Conservation (phyloP, 129 eudicot species). For the Lactuca saligna region DNA sequence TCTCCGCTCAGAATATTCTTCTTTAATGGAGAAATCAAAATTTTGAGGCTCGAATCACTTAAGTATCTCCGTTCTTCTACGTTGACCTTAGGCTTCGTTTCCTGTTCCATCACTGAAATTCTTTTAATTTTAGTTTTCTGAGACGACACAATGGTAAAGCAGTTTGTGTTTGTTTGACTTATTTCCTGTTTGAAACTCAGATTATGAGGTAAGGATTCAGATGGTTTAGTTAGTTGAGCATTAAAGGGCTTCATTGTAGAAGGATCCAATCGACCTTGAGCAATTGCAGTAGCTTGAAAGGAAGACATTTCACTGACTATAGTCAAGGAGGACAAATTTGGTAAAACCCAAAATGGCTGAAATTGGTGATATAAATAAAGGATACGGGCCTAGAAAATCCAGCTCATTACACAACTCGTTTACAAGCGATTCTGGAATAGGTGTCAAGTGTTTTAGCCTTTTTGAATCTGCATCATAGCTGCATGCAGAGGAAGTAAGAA, state of each 20-base stretch:
- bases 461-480: conserved; percentile 66
- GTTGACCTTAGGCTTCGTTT: conserved; percentile 17
- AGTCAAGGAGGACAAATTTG: conserved; percentile 43
- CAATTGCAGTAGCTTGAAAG: conserved; percentile 68
- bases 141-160: conserved; percentile 52
- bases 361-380: conserved; percentile 18
- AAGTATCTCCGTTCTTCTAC: conserved; percentile 29
- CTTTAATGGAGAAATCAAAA: conserved; percentile 34
- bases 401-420: conserved; percentile 42
- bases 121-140: conserved; percentile 38
- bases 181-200: conserved; percentile 18
- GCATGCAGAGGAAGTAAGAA: conserved; percentile 10
- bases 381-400: conserved; percentile 89
- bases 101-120: conserved; percentile 29
- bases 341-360: neutral
- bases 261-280: conserved; percentile 71
- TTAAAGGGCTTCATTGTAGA: conserved; percentile 60
- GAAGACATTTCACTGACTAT: conserved; percentile 54
- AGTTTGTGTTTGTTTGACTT: conserved; percentile 28
- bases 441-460: conserved; percentile 64
- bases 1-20: conserved; percentile 14
- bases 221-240: conserved; percentile 5
- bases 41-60: conserved; percentile 37
- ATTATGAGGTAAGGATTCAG: neutral
- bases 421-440: conserved; percentile 47